Evolutionary conservation across 208 protist species (phyloP).

Genomic region (Leishmania guyanensis): DNA sequence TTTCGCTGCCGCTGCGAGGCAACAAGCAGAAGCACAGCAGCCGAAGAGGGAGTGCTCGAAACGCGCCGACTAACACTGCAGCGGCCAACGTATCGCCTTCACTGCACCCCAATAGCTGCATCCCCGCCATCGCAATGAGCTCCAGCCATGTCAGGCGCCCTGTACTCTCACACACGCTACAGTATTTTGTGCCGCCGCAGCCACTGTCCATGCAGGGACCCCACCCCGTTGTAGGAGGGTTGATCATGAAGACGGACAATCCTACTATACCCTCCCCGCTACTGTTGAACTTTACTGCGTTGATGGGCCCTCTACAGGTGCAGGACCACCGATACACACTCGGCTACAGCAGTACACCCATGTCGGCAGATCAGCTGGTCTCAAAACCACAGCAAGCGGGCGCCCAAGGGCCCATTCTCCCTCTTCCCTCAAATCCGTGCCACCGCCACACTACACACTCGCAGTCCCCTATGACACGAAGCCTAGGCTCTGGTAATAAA

Average conservation of each 20-base stretch:
- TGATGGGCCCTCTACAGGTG: constrained; percentile 1
- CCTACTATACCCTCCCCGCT: constrained; percentile 4
- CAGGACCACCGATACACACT: neutral
- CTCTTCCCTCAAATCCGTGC: neutral
- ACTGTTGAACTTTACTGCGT: neutral
- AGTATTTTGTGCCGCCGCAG: neutral
- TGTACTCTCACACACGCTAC: constrained; percentile 10
- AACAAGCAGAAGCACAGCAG: neutral
- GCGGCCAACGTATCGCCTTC: neutral
- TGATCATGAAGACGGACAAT: constrained; percentile 26
- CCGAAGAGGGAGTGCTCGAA: neutral
- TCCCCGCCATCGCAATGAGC: neutral
- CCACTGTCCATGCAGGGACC: neutral
- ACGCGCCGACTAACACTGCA: neutral
- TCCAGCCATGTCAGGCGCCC: neutral
- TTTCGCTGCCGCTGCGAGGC: constrained; percentile 3
- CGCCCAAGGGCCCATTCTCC: neutral
- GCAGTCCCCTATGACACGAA: neutral
- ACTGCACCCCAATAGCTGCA: neutral
- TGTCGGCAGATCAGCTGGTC: neutral
- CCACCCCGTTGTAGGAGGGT: constrained; percentile 3
- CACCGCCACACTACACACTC: neutral
- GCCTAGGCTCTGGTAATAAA: neutral
- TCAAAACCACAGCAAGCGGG: neutral
- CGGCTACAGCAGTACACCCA: neutral